A percentile compares a stretch with the other conserved stretches of the same genome.
Conservation (phyloP, 306 rosid genomes). For the Glycyrrhiza uralensis region DNA sequence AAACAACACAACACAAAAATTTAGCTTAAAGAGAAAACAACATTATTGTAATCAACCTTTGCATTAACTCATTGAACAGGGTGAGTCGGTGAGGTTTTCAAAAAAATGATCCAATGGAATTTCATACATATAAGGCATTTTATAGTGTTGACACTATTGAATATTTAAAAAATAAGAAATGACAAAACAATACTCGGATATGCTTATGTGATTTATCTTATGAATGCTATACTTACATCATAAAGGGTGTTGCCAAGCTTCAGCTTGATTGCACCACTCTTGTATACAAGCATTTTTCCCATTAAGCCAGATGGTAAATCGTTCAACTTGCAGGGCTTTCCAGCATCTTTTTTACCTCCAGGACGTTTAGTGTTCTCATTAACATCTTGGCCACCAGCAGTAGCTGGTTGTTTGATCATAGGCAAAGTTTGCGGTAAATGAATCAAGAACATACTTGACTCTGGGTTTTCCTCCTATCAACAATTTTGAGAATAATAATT, state of each 20-base stretch:
- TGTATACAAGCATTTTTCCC: constrained; percentile 83
- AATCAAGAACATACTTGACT: constrained; percentile 54
- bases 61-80: background rate
- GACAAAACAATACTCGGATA: background rate
- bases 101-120: background rate
- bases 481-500: constrained; percentile 28
- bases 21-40: background rate
- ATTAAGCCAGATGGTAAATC: constrained; percentile 67
- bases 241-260: constrained; percentile 71
- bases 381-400: constrained; percentile 25
- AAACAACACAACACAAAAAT: background rate
- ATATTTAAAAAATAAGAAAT: background rate
- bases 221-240: constrained; percentile 58
- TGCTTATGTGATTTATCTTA: constrained; percentile 2
- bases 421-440: constrained; percentile 61
- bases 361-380: constrained; percentile 28
- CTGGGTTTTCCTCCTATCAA: constrained; percentile 73
- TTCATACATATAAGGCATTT: background rate
- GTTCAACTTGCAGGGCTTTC: constrained; percentile 35
- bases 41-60: background rate
- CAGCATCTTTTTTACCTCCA: constrained; percentile 10
- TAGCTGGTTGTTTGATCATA: constrained; percentile 27
- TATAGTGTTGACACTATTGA: background rate
- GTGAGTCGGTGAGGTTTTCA: background rate
- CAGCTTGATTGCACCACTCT: constrained; percentile 76